These are phyloP conservation scores for Boletus semigastroideus DNA, from an alignment of 1,284 basidiomycete genomes.

Conservation along the genomic window DNA sequence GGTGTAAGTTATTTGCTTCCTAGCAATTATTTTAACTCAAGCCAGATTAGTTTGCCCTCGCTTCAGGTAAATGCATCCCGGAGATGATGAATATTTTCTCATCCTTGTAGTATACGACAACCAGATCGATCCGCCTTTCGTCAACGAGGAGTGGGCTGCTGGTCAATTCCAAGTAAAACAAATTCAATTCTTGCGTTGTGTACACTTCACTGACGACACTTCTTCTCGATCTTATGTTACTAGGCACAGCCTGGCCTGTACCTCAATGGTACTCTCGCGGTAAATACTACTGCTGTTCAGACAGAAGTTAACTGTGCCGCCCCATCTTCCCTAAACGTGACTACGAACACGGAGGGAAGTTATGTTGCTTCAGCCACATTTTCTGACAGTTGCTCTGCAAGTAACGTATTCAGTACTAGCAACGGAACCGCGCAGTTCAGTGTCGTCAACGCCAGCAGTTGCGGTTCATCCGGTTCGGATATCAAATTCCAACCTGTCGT, in stretches of 20 bases:
- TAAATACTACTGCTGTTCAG: slow-evolving; percentile 54
- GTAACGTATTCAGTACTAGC: slow-evolving; percentile 38
- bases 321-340: slow-evolving; percentile 34
- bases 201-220: neutral
- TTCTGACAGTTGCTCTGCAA: slow-evolving; percentile 42
- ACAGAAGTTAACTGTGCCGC: slow-evolving; percentile 47
- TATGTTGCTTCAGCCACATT: slow-evolving; percentile 44
- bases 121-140: slow-evolving; percentile 54
- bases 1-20: slow-evolving; percentile 41
- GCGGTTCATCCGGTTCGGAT: slow-evolving; percentile 33
- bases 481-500: slow-evolving; percentile 54
- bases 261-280: slow-evolving; percentile 51
- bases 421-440: slow-evolving; percentile 48
- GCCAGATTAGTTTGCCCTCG: slow-evolving; percentile 39
- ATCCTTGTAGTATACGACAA: slow-evolving; percentile 43
- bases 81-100: slow-evolving; percentile 1
- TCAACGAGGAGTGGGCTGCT: slow-evolving; percentile 48
- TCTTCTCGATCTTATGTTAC: neutral
- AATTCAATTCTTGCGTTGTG: neutral
- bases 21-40: neutral
- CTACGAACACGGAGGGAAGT: slow-evolving; percentile 19
- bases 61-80: slow-evolving; percentile 34
- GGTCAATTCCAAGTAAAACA: slow-evolving; percentile 46
- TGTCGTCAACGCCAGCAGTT: slow-evolving; percentile 42
- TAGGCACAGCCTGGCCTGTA: slow-evolving; percentile 38